Percentiles rank a stretch among this genome's conserved stretches.
Conservation (phyloP, 2,329 filamentous ascomycete species). For the Exophiala spinifera region DNA sequence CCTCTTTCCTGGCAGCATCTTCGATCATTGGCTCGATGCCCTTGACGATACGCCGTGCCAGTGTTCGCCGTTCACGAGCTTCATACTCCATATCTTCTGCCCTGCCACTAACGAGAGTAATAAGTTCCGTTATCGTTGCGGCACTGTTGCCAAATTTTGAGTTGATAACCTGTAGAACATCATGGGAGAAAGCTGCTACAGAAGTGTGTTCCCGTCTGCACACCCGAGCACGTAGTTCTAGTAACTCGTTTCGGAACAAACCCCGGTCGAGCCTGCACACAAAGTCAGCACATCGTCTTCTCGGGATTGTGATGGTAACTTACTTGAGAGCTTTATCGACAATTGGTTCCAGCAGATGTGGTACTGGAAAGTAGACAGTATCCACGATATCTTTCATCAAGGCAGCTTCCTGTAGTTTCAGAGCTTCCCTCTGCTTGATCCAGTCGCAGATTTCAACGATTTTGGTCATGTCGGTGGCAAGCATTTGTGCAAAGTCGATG, state of each 20-base stretch:
- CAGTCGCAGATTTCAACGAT: conserved; percentile 67
- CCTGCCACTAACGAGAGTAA: conserved; percentile 52
- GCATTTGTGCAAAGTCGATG: conserved; percentile 71
- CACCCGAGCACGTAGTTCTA: conserved; percentile 52
- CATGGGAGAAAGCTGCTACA: conserved; percentile 58
- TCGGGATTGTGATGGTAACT: conserved; percentile 42
- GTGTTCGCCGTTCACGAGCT: conserved; percentile 73
- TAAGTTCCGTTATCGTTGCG: conserved; percentile 43
- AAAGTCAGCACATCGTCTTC: conserved; percentile 14
- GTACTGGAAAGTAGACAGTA: conserved; percentile 86
- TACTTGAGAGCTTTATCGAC: conserved; percentile 78
- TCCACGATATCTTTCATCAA: conserved; percentile 78
- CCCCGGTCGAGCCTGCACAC: conserved; percentile 43
- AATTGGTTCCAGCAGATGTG: conserved; percentile 70
- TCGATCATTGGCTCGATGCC: conserved; percentile 75
- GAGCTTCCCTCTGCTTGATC: conserved; percentile 70
- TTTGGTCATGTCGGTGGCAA: conserved; percentile 73
- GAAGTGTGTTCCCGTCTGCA: conserved; percentile 58
- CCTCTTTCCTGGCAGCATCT: conserved; percentile 72
- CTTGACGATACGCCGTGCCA: conserved; percentile 88
- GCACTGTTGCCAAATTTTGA: conserved; percentile 52
- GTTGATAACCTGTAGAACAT: conserved; percentile 56
- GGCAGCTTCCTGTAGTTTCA: conserved; percentile 73
- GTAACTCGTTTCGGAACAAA: conserved; percentile 56
- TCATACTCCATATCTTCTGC: conserved; percentile 54